Conservation (phyloP, 257 asterid genomes). For the Solanum stenotomum region DNA sequence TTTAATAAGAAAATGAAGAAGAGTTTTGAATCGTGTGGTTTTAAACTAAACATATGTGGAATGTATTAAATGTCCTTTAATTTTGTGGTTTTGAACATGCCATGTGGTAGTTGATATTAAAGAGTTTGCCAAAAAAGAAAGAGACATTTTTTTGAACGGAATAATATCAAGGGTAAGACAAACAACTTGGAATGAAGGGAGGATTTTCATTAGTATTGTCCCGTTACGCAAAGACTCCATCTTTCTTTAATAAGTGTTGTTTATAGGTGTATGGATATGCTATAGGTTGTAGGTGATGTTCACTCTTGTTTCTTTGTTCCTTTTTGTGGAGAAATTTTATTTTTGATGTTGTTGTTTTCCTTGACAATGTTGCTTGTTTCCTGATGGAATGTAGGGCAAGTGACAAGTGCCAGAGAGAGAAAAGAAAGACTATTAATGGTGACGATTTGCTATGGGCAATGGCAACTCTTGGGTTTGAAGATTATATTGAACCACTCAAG, state of each 20-base stretch:
- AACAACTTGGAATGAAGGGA: not conserved
- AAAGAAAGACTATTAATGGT: slow-evolving; percentile 82
- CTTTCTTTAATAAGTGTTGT: not conserved
- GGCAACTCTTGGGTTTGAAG: slow-evolving; percentile 92
- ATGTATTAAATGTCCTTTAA: not conserved
- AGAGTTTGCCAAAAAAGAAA: not conserved
- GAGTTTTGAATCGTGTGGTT: not conserved
- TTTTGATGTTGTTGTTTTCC: not conserved
- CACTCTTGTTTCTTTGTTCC: not conserved
- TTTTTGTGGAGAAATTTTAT: not conserved
- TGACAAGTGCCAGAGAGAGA: slow-evolving; percentile 90
- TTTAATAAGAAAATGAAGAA: not conserved
- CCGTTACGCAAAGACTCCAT: not conserved
- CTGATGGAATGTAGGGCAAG: slow-evolving; percentile 57
- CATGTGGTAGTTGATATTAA: not conserved
- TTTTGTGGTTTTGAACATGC: not conserved
- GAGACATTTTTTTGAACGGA: not conserved
- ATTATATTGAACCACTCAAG: slow-evolving; percentile 83
- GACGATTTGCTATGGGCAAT: slow-evolving; percentile 90
- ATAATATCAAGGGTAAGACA: not conserved
- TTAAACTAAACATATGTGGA: not conserved
- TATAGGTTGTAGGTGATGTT: not conserved
- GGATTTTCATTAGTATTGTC: not conserved
- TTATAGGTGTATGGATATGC: not conserved
- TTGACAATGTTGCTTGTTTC: not conserved